phyloP scores from a whole-genome alignment of 2,329 filamentous ascomycete genomes.

The Penicillium sp. region DNA sequence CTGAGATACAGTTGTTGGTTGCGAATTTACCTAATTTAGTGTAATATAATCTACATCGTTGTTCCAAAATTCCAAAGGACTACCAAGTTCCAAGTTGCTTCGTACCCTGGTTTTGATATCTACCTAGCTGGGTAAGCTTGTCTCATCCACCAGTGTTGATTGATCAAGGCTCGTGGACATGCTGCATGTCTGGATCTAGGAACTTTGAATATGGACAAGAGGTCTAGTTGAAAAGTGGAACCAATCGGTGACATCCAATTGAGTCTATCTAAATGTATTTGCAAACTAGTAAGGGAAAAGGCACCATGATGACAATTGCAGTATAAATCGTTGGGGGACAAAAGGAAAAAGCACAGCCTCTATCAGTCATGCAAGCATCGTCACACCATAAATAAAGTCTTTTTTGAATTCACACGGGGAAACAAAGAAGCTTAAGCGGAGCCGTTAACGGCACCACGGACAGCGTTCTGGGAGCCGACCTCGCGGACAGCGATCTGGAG shows the following conservation, averaged over 20 bases:
- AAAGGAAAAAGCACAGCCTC: constrained; percentile 24
- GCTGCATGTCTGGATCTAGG: too few relatives aligned
- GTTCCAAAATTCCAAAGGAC: neutral
- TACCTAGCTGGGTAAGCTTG: too few relatives aligned
- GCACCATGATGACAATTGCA: constrained; percentile 26
- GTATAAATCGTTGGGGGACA: constrained; percentile 7
- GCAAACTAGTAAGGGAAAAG: constrained; percentile 15
- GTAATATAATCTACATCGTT: constrained; percentile 26
- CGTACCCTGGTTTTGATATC: too few relatives aligned
- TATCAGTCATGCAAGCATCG: constrained; percentile 33
- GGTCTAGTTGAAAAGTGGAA: constrained; percentile 4
- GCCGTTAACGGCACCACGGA: constrained; percentile 63
- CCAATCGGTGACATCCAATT: constrained; percentile 19
- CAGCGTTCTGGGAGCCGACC: constrained; percentile 82
- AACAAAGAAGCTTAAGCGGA: constrained; percentile 20
- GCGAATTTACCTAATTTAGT: constrained; percentile 15
- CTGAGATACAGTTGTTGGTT: neutral
- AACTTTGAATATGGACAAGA: too few relatives aligned
- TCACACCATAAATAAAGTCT: constrained; percentile 27
- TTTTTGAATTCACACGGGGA: constrained; percentile 1
- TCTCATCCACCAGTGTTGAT: too few relatives aligned
- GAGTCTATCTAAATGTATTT: constrained; percentile 20
- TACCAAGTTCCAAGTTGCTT: too few relatives aligned
- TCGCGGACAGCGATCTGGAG: constrained; percentile 82
- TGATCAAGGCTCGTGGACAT: too few relatives aligned